phyloP scores from a whole-genome alignment of 805 yeast genomes.

The Candida awuae region DNA sequence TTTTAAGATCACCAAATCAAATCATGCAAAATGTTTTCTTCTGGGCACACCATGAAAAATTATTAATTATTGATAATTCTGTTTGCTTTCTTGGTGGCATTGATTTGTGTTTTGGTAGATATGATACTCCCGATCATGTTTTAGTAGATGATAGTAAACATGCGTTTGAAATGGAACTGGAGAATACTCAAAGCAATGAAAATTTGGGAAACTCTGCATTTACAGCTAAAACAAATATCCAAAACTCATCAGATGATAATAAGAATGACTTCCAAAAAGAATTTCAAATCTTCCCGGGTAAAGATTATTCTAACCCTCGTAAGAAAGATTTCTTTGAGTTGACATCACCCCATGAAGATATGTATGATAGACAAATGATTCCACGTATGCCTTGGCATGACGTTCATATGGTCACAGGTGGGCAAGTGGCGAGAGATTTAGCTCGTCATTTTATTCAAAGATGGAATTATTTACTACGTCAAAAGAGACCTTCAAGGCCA shows the following conservation, averaged over 20 bases:
- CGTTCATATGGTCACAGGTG: conserved; percentile 91
- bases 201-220: neutral
- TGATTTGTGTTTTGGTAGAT: conserved; percentile 92
- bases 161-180: conserved; percentile 28
- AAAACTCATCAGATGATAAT: neutral
- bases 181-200: too few relatives aligned
- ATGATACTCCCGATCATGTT: conserved; percentile 94
- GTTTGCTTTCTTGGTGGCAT: conserved; percentile 92
- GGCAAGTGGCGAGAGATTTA: conserved; percentile 89
- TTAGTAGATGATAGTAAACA: conserved; percentile 58
- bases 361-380: conserved; percentile 71
- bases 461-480: conserved; percentile 91
- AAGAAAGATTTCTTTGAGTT: conserved; percentile 77
- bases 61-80: conserved; percentile 78
- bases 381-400: conserved; percentile 99
- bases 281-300: conserved; percentile 85
- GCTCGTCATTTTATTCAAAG: conserved; percentile 94
- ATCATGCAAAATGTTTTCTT: conserved; percentile 85
- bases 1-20: conserved; percentile 92
- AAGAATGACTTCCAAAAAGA: conserved; percentile 20
- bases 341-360: conserved; percentile 80
- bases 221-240: neutral
- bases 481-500: conserved; percentile 87
- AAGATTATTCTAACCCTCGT: conserved; percentile 94
- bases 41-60: conserved; percentile 98